Percentiles rank a stretch among this genome's conserved stretches.
phyloP scores from a whole-genome alignment of 257 asterid species.

The Solanum paucissectum region DNA sequence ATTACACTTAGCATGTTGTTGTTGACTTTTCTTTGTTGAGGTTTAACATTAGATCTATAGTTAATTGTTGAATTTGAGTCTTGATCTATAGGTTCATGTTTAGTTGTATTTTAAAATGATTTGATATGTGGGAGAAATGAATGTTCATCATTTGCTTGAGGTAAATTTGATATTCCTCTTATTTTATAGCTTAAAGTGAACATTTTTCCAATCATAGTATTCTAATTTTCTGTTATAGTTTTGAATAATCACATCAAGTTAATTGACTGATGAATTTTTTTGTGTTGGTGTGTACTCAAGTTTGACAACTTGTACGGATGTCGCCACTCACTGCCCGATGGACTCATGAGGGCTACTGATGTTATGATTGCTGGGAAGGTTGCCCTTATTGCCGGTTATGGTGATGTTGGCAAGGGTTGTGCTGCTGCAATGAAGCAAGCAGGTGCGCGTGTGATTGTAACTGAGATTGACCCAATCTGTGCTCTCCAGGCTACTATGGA shows the following conservation, averaged over 20 bases:
- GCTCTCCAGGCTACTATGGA: constrained; percentile 62
- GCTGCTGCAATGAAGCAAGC: constrained; percentile 57
- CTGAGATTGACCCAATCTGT: constrained; percentile 57
- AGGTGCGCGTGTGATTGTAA: constrained; percentile 51
- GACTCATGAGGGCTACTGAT: constrained; percentile 55
- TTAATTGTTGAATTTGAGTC: background rate
- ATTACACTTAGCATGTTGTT: background rate
- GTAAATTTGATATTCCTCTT: background rate
- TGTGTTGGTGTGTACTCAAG: constrained; percentile 11
- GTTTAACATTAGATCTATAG: background rate
- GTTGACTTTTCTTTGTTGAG: background rate
- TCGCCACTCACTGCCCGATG: constrained; percentile 59
- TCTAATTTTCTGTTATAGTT: background rate
- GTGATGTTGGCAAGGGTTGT: constrained; percentile 60
- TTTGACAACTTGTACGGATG: constrained; percentile 60
- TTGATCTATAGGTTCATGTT: background rate
- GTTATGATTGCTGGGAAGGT: constrained; percentile 60
- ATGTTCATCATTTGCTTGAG: background rate
- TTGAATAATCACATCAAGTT: background rate
- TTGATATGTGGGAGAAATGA: background rate
- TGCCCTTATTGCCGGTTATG: constrained; percentile 42
- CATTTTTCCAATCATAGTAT: background rate
- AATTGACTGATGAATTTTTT: background rate
- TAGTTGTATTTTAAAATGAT: background rate
- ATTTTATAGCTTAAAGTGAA: background rate